These are phyloP conservation scores for Ganoderma lingzhi DNA, from an alignment of 1,284 basidiomycete species.

Conservation along the genomic window DNA sequence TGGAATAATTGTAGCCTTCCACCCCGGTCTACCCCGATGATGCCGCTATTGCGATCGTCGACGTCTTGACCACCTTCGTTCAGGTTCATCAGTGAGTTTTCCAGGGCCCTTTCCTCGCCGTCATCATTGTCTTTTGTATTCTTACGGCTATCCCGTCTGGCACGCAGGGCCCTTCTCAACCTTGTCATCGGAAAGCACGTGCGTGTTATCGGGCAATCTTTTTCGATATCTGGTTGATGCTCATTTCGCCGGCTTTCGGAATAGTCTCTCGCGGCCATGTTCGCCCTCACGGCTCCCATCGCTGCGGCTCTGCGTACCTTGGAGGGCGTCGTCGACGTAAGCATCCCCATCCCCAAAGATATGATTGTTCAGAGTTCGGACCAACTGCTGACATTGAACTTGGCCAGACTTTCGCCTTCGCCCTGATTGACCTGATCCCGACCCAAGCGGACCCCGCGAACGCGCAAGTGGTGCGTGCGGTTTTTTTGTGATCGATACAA, in stretches of 20 bases:
- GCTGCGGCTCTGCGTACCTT: conserved; percentile 4
- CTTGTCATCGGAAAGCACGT: conserved; percentile 7
- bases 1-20: not conserved
- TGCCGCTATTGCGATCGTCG: conserved; percentile 1
- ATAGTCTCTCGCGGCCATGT: conserved; percentile 7
- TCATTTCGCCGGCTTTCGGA: not conserved
- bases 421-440: not conserved
- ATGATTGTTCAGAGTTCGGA: not conserved
- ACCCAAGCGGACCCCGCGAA: not conserved
- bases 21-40: not conserved
- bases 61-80: conserved; percentile 9
- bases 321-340: conserved; percentile 5
- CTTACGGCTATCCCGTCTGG: not conserved
- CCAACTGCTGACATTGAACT: no score
- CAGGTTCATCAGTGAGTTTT: conserved; percentile 2
- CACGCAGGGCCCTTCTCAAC: not conserved
- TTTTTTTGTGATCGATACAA: not conserved
- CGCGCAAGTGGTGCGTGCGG: conserved; percentile 1
- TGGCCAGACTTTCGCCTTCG: conserved; percentile 6
- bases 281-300: conserved; percentile 3
- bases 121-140: not conserved
- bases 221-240: not conserved
- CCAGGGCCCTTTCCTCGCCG: not conserved
- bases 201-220: not conserved
- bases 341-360: not conserved